These are phyloP conservation scores for Penicillium nordicum DNA, from an alignment of 2,329 filamentous ascomycete species.

Conservation along the genomic window DNA sequence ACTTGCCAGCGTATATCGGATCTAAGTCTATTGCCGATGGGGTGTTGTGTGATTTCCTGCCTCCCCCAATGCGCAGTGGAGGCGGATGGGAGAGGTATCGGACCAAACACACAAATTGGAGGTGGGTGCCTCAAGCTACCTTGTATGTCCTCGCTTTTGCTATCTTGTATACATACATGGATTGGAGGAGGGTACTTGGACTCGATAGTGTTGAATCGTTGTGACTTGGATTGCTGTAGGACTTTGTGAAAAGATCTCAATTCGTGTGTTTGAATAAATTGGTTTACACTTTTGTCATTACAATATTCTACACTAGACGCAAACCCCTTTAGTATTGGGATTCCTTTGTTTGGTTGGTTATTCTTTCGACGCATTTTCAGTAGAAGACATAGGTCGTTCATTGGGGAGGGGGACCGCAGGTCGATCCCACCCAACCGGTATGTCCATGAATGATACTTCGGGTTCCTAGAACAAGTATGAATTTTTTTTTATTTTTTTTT, in stretches of 20 bases:
- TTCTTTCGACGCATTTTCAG: neutral
- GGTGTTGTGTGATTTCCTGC: neutral
- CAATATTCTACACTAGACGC: neutral
- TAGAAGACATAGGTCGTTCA: neutral
- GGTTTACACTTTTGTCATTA: neutral
- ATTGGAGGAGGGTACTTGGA: neutral
- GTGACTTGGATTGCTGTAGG: neutral
- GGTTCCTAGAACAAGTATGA: too few species aligned
- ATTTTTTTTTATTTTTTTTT: too few species aligned
- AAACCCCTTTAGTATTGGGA: neutral
- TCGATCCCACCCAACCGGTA: too few species aligned
- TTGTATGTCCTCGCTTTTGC: neutral
- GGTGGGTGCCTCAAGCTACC: neutral
- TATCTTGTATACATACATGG: neutral
- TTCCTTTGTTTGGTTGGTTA: too few species aligned
- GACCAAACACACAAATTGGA: neutral
- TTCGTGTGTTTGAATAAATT: neutral
- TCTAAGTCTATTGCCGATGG: neutral
- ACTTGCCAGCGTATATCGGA: neutral
- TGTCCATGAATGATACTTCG: too few species aligned
- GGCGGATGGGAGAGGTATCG: neutral
- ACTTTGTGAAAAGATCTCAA: neutral
- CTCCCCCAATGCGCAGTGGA: neutral
- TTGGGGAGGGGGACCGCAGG: too few species aligned
- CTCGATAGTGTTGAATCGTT: too few species aligned